A percentile compares a stretch with the other conserved stretches of the same genome.
These are phyloP conservation scores for Trichoderma sp. DNA, from an alignment of 2,329 filamentous ascomycete species.

Conservation along the genomic window DNA sequence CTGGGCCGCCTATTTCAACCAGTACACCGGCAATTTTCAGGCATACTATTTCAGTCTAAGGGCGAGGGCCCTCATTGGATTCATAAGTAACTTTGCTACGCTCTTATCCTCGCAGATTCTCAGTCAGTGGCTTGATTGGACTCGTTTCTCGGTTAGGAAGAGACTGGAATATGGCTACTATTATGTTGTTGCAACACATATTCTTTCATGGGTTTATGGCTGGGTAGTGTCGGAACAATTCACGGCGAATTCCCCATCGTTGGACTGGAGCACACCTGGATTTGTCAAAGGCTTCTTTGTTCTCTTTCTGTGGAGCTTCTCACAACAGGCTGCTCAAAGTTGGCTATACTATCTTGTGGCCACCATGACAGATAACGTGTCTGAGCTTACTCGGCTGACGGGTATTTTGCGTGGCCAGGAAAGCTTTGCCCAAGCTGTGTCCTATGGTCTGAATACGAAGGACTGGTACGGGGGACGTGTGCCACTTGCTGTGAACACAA, in stretches of 20 bases:
- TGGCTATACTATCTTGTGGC: conserved; percentile 56
- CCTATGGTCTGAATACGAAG: conserved; percentile 38
- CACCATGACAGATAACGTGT: conserved; percentile 54
- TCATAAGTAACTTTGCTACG: conserved; percentile 35
- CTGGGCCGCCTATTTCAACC: conserved; percentile 31
- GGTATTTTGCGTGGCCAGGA: conserved; percentile 41
- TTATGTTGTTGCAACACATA: conserved; percentile 43
- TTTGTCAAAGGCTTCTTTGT: conserved; percentile 49
- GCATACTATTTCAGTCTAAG: conserved; percentile 40
- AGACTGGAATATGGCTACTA: conserved; percentile 44
- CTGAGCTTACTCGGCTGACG: conserved; percentile 44
- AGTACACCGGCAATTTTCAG: conserved; percentile 46
- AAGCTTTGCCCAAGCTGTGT: conserved; percentile 40
- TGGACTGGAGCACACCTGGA: conserved; percentile 42
- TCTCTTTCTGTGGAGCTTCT: conserved; percentile 47
- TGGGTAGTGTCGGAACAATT: conserved; percentile 53
- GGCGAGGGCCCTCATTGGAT: conserved; percentile 46
- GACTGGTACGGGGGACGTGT: conserved; percentile 39
- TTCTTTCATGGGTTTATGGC: conserved; percentile 49
- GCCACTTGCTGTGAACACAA: conserved; percentile 38
- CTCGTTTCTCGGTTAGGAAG: conserved; percentile 34
- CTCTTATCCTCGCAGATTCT: conserved; percentile 45
- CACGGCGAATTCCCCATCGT: conserved; percentile 38
- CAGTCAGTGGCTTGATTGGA: conserved; percentile 44
- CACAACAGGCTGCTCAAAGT: conserved; percentile 51